phyloP scores from a whole-genome alignment of 768 basidiomycete genomes.

The Cystofilobasidium macerans region DNA sequence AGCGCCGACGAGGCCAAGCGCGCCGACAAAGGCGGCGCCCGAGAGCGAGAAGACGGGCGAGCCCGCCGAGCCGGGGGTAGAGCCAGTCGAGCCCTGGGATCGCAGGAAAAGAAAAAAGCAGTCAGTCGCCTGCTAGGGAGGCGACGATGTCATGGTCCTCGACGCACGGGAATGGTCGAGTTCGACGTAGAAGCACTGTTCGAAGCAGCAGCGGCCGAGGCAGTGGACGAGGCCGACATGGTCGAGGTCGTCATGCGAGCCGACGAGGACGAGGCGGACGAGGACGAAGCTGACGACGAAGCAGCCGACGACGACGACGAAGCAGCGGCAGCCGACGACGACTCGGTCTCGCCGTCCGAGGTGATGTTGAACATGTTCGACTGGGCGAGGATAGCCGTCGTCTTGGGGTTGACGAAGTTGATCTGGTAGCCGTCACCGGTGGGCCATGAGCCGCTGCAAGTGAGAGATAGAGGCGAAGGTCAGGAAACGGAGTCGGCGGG shows the following conservation, averaged over 20 bases:
- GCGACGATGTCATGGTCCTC: too few relatives aligned
- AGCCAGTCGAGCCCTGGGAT: not conserved
- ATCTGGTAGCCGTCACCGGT: constrained; percentile 25
- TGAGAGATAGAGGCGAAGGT: not conserved
- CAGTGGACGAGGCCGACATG: not conserved
- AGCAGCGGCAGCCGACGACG: constrained; percentile 22
- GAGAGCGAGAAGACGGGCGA: not conserved
- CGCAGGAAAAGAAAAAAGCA: too few relatives aligned
- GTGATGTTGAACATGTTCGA: constrained; percentile 29
- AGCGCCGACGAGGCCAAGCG: not conserved
- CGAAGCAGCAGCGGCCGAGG: constrained; percentile 1
- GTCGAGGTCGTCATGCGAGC: not conserved
- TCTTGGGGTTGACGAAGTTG: constrained; percentile 25
- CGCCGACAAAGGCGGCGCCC: not conserved
- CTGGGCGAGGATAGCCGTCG: constrained; percentile 26
- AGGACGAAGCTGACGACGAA: not conserved
- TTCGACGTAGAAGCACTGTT: not conserved
- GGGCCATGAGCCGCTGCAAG: constrained; percentile 23
- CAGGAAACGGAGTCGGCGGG: not conserved
- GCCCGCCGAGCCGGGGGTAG: not conserved
- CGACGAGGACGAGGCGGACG: not conserved
- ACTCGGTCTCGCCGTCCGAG: constrained; percentile 12
- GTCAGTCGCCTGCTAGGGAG: not conserved
- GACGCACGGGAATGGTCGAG: not conserved
- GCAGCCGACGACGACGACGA: constrained; percentile 17